These are phyloP conservation scores for Vitis labrusca DNA, from an alignment of 164 flowering plant species.

Conservation along the genomic window DNA sequence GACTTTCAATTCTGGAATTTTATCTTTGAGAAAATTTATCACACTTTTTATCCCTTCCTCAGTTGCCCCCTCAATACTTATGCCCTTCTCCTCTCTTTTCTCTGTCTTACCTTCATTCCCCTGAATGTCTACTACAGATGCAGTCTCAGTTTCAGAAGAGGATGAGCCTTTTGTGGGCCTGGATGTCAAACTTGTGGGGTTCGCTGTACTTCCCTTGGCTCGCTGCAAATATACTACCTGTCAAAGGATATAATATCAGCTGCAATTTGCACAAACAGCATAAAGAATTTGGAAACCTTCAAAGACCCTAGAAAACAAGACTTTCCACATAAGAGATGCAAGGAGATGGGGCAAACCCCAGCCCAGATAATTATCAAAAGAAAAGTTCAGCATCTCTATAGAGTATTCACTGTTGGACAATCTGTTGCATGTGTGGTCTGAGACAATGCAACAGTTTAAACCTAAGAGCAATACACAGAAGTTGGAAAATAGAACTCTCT, in stretches of 20 bases:
- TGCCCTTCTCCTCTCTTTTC: slow-evolving; percentile 52
- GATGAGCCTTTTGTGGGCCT: slow-evolving; percentile 42
- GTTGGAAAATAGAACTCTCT: no score
- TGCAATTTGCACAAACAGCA: neutral
- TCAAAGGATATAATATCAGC: slow-evolving; percentile 21
- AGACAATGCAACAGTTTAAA: neutral
- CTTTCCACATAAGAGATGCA: neutral
- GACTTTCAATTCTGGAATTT: slow-evolving; percentile 83
- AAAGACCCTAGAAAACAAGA: neutral
- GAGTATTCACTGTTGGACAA: neutral
- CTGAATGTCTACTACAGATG: slow-evolving; percentile 41
- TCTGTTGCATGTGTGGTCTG: neutral
- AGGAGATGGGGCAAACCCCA: neutral
- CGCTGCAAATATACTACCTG: slow-evolving; percentile 86
- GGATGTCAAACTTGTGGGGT: slow-evolving; percentile 31
- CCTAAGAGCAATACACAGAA: neutral
- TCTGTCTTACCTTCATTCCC: slow-evolving; percentile 45
- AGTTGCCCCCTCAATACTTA: slow-evolving; percentile 63
- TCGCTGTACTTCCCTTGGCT: slow-evolving; percentile 43
- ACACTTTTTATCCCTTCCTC: slow-evolving; percentile 91
- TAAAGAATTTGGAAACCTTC: neutral
- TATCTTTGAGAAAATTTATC: slow-evolving; percentile 77
- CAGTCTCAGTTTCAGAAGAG: slow-evolving; percentile 36
- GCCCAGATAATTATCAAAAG: neutral
- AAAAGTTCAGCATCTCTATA: neutral